Evolutionary conservation across 2,329 filamentous ascomycete species (phyloP).

Genomic region (Hymenoscyphus repandus): DNA sequence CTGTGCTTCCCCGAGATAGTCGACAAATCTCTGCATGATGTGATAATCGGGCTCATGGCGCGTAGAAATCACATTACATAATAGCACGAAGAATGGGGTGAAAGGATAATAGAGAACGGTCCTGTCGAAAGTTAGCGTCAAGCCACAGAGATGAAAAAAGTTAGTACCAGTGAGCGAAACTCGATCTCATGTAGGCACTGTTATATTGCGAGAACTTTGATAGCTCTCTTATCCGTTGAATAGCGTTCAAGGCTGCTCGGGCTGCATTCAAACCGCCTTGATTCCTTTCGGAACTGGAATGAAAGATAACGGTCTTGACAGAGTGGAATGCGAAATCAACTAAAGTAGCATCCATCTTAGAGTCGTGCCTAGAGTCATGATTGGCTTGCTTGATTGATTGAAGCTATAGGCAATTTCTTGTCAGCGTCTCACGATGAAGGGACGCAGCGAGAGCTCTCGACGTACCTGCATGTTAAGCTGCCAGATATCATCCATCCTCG

Average conservation of each 20-base stretch:
- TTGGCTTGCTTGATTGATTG: neutral
- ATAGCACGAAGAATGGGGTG: conserved; percentile 15
- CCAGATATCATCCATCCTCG: conserved; percentile 9
- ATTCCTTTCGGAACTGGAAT: conserved; percentile 3
- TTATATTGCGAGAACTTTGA: conserved; percentile 6
- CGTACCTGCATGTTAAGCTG: conserved; percentile 4
- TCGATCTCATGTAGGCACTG: conserved; percentile 10
- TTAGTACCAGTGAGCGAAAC: conserved; percentile 7
- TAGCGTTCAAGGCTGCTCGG: conserved; percentile 1
- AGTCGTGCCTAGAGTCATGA: neutral
- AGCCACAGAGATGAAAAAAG: neutral
- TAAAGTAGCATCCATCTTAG: conserved; percentile 8
- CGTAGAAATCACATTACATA: conserved; percentile 12
- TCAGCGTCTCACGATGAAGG: neutral
- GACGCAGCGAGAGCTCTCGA: too few relatives aligned
- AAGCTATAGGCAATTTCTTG: neutral
- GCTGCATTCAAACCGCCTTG: conserved; percentile 3
- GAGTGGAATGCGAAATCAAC: conserved; percentile 12
- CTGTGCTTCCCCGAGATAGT: conserved; percentile 8
- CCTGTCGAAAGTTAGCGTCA: conserved; percentile 1
- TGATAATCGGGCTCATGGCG: conserved; percentile 2
- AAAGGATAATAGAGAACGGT: conserved; percentile 17
- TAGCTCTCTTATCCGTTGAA: conserved; percentile 6
- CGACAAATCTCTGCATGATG: conserved; percentile 10
- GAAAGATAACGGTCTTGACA: conserved; percentile 9